Evolutionary conservation across 805 yeast genomes (phyloP).

Genomic region (Ogataea parapolymorpha): DNA sequence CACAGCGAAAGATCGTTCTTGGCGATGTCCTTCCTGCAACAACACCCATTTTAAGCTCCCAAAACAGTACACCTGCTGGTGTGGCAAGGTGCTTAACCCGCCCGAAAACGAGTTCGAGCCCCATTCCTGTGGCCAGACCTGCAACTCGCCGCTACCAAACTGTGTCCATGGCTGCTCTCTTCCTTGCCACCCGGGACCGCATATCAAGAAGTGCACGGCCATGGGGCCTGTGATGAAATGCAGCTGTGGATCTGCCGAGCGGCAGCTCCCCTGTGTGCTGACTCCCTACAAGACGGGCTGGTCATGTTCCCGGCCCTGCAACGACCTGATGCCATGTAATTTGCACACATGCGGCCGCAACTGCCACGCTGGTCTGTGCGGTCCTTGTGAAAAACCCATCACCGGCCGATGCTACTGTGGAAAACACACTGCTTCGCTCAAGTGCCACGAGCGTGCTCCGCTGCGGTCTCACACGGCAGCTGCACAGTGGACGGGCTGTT

Average conservation of each 20-base stretch:
- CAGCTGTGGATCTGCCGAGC: conserved; percentile 64
- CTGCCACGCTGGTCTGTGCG: conserved; percentile 86
- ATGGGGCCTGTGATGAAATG: conserved; percentile 69
- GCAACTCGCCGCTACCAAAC: conserved; percentile 49
- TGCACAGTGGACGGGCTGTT: conserved; percentile 48
- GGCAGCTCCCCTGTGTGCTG: conserved; percentile 68
- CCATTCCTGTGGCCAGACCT: conserved; percentile 86
- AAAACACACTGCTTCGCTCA: conserved; percentile 37
- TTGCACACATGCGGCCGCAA: conserved; percentile 57
- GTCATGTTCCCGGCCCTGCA: conserved; percentile 64
- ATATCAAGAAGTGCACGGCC: conserved; percentile 71
- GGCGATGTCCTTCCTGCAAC: conserved; percentile 90
- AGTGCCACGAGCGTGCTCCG: conserved; percentile 45
- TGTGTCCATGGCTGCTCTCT: conserved; percentile 76
- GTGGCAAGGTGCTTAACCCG: conserved; percentile 76
- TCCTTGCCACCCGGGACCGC: conserved; percentile 88
- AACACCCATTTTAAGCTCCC: conserved; percentile 46
- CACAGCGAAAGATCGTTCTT: conserved; percentile 52
- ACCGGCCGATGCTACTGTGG: conserved; percentile 75
- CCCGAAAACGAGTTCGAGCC: conserved; percentile 56
- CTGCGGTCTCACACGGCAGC: conserved; percentile 26
- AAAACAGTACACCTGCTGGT: conserved; percentile 74
- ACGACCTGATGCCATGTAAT: conserved; percentile 64
- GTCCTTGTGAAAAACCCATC: conserved; percentile 55
- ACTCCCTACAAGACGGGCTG: conserved; percentile 69